Conservation (phyloP, 1,284 basidiomycete genomes). For the Moniliophthora roreri region DNA sequence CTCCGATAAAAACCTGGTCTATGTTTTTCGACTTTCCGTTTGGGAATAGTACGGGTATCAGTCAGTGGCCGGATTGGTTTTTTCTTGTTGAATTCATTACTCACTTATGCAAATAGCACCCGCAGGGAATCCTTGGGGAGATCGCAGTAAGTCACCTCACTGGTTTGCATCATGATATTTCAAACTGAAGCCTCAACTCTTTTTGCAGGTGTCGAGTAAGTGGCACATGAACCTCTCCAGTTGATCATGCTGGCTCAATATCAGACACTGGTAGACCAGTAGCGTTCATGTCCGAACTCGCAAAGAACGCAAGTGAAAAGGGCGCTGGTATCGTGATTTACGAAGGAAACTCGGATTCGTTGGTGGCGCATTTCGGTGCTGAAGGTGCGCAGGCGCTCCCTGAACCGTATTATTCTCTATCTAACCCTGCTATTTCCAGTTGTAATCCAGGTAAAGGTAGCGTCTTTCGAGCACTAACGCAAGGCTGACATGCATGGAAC, state of each 20-base stretch:
- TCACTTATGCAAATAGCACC: not conserved
- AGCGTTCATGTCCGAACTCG: slow-evolving; percentile 45
- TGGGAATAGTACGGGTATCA: not conserved
- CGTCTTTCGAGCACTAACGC: not conserved
- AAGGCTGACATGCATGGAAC: not conserved
- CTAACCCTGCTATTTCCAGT: slow-evolving; percentile 15
- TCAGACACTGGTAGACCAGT: slow-evolving; percentile 34
- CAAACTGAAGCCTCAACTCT: slow-evolving; percentile 1
- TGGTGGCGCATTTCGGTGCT: slow-evolving; percentile 44
- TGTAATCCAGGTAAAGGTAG: slow-evolving; percentile 40
- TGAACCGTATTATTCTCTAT: not conserved
- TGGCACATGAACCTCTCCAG: not conserved
- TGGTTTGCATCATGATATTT: slow-evolving; percentile 6
- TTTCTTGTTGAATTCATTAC: not conserved
- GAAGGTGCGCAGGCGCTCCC: slow-evolving; percentile 28
- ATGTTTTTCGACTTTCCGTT: slow-evolving; percentile 2
- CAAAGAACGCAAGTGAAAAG: slow-evolving; percentile 38
- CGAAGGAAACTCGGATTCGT: slow-evolving; percentile 49
- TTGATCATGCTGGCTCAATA: slow-evolving; percentile 2
- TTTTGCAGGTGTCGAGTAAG: slow-evolving; percentile 27
- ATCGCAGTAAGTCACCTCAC: slow-evolving; percentile 10
- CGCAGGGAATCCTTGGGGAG: slow-evolving; percentile 1
- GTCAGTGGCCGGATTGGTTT: not conserved
- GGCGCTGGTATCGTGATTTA: slow-evolving; percentile 42
- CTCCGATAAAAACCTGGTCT: slow-evolving; percentile 14